Evolutionary conservation across 345 rosid species (phyloP), one percentile per base, ranked within the genome.

Genomic region (Populus ilicifolia): DNA sequence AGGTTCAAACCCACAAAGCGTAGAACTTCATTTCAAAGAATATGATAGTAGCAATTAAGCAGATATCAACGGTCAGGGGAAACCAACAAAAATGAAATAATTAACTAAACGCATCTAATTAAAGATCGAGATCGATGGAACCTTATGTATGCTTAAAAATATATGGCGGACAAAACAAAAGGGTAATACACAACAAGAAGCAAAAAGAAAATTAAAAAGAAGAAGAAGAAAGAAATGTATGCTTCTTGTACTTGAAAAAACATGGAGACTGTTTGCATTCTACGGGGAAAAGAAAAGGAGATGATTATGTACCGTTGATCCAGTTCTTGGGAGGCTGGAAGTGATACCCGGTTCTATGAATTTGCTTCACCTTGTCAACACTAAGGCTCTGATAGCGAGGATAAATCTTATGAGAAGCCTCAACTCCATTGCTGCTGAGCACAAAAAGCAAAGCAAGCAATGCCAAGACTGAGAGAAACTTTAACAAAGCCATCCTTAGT

Each of bases 301-400:
- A n/a, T 12, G 61, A 1, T 5, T 6, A 44, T 71, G 25, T 87
- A 94, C 98, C 98, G 59, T 93, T 94, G 80, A 91, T 91, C 98
- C 98, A 94, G 76, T 94, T 80, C 80, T 52, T 84, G 0, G 90
- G 92, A 76, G 98, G 98, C 74, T 93, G 98, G 75, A 94, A 94
- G 68, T 94, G 98, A 80, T 73, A 94, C 8, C 76, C 91, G 14
- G 98, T 88, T 81, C 95, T 80, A 30, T 91, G 91, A 70, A 77
- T 54, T 59, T 83, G 75, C 56, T 54, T 62, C 38, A 89, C 90
- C 3, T 54, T 23, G 3, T 44, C 61, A 5, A 85, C 88, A 8
- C 35, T n/a, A 33, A 75, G 44, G 69, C 85, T 87, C 67, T 93
- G 98, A 41, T 69, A 76, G 36, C 79, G 43, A 1, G 84, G 84